Conservation (phyloP, 768 basidiomycete genomes). For the Tylopilus felleus region DNA sequence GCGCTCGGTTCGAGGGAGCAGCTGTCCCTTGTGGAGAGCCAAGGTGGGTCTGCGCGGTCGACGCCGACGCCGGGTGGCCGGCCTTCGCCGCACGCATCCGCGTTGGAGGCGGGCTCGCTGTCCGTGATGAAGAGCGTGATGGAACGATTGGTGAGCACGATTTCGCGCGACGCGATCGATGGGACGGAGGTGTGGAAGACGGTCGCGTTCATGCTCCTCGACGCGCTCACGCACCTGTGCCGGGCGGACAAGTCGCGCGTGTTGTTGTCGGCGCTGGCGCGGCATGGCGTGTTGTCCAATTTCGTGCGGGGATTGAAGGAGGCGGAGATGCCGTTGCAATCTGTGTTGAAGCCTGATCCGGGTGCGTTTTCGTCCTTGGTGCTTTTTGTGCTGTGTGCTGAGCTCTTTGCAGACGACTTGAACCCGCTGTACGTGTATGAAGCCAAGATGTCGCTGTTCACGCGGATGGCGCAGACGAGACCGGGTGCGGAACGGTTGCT, state of each 20-base stretch:
- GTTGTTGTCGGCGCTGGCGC: constrained; percentile 54
- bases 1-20: constrained; percentile 39
- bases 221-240: constrained; percentile 73
- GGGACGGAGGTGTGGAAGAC: constrained; percentile 98
- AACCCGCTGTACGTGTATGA: constrained; percentile 94
- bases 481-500: constrained; percentile 82
- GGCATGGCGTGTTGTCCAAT: constrained; percentile 75
- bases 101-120: constrained; percentile 62
- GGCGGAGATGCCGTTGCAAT: constrained; percentile 67
- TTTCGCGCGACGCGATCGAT: constrained; percentile 90
- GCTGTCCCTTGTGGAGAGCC: constrained; percentile 36
- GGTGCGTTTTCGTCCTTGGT: constrained; percentile 65
- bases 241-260: constrained; percentile 64
- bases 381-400: not conserved
- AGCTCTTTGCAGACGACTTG: constrained; percentile 60
- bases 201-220: constrained; percentile 86
- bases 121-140: constrained; percentile 61
- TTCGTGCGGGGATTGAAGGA: constrained; percentile 86
- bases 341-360: constrained; percentile 84
- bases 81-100: constrained; percentile 22
- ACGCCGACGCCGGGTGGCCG: constrained; percentile 17
- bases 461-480: constrained; percentile 78
- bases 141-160: constrained; percentile 67
- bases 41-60: constrained; percentile 24
- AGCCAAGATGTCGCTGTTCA: constrained; percentile 87